These are phyloP conservation scores for Penicillium fimorum DNA, from an alignment of 495 filamentous ascomycete species.

Conservation along the genomic window DNA sequence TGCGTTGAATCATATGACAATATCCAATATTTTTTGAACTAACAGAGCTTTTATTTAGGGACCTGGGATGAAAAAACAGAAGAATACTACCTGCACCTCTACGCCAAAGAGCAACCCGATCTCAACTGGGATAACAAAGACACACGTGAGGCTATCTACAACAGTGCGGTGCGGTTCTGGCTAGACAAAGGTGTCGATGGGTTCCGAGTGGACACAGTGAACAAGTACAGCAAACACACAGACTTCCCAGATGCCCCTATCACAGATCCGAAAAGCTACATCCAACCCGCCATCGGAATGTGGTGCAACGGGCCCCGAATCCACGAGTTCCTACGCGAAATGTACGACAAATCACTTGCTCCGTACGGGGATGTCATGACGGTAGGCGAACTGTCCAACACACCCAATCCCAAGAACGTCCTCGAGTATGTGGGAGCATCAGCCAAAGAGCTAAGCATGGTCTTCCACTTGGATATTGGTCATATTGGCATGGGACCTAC, in stretches of 20 bases:
- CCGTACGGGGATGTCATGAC: constrained; percentile 44
- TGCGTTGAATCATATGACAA: background rate
- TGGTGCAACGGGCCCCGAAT: constrained; percentile 56
- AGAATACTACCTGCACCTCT: constrained; percentile 55
- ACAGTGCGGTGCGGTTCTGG: constrained; percentile 51
- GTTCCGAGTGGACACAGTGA: constrained; percentile 56
- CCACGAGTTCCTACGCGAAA: constrained; percentile 51
- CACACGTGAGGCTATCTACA: constrained; percentile 46
- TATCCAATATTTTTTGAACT: background rate
- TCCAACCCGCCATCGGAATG: constrained; percentile 41
- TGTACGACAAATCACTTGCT: constrained; percentile 34
- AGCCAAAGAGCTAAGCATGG: constrained; percentile 48
- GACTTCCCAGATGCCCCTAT: constrained; percentile 45
- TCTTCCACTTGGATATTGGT: constrained; percentile 52
- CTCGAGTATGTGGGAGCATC: constrained; percentile 43
- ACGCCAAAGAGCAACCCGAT: constrained; percentile 50
- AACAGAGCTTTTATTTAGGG: constrained; percentile 7
- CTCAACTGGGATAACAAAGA: constrained; percentile 53
- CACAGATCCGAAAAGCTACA: constrained; percentile 29
- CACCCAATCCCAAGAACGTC: constrained; percentile 39
- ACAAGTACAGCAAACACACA: constrained; percentile 48
- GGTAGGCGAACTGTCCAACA: constrained; percentile 50
- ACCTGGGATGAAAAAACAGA: constrained; percentile 48
- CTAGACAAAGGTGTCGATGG: constrained; percentile 50
- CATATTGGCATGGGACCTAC: constrained; percentile 44